A percentile compares a stretch with the other conserved stretches of the same genome.
Evolutionary conservation across 169 alveolate species (phyloP).

Genomic region (Toxoplasma gondii): DNA sequence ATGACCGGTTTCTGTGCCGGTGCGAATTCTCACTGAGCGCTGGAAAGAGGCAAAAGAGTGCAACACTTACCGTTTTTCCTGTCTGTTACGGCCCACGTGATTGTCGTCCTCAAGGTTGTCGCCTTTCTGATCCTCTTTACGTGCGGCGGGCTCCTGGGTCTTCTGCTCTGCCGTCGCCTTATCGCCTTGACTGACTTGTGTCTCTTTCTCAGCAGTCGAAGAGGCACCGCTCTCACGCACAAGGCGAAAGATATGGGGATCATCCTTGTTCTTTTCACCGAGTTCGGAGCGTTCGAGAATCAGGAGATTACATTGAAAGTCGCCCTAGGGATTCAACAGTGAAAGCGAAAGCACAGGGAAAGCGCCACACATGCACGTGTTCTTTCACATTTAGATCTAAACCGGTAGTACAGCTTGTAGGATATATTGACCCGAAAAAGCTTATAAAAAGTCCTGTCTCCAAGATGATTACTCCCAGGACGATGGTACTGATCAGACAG

Average conservation of each 20-base stretch:
- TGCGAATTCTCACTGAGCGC: too few species aligned
- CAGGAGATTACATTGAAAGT: constrained; percentile 8
- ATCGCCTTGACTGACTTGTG: not conserved
- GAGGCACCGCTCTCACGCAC: not conserved
- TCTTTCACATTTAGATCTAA: not conserved
- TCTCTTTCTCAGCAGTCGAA: not conserved
- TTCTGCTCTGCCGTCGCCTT: not conserved
- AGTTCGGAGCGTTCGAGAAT: not conserved
- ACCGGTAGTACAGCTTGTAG: not conserved
- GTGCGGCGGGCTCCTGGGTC: not conserved
- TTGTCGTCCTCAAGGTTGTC: not conserved
- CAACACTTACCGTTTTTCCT: too few species aligned
- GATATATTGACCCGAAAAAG: not conserved
- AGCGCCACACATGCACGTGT: not conserved
- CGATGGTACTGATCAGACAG: too few species aligned
- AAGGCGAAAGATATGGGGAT: not conserved
- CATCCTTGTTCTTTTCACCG: not conserved
- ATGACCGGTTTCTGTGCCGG: too few species aligned
- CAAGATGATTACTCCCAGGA: too few species aligned
- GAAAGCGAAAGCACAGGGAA: not conserved
- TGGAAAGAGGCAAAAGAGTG: too few species aligned
- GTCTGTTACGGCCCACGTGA: not conserved
- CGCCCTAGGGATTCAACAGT: not conserved
- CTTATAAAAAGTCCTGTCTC: not conserved
- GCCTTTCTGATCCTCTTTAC: not conserved